Evolutionary conservation across 1,139 yeast species (phyloP), one percentile per base, ranked within the genome.

Genomic region (Hemisphaericaspora xylanilytica): DNA sequence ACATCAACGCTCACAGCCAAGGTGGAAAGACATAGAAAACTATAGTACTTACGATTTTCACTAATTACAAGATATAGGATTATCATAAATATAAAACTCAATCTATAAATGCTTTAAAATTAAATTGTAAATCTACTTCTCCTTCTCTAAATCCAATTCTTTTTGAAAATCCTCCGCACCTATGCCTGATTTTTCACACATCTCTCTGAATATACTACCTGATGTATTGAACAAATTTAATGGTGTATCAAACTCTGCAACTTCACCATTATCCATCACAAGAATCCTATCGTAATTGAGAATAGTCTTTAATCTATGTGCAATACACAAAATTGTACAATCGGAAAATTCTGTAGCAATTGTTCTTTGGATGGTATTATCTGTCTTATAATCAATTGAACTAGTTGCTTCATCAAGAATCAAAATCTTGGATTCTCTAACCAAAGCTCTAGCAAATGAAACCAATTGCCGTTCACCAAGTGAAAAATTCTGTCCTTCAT

Each of bases 351-450:
- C 79, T 7, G 49, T 51, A 0, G 63, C 63, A 38, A 76, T 73
- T 9, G 80, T 74, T 6, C 56, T 51, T 49, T 75, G 81, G 42
- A 75, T 75, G 49, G 63, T 71, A 13, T 70, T 55, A 50, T 75
- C 81, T 3, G 81, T 76, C 49, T 72, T 78, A 49, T 73, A 75
- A 55, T 76, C 81, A 35, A 75, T 81, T 17, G 78, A 71, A 1
- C 80, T 72, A 0, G 81, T 75, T 16, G 81, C 81, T 57, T 76
- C 81, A 52, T 76, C 81, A 44, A 76, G 57, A 43, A 76, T 68
- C 43, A 76, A 63, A 39, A 76, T 72, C 55, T 70, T 73, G 15
- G 75, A 60, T 39, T 71, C 63, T 34, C 78, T 61, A 16, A 75
- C 76, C 51, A 76, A 64, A 1, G 81, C 77, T 42, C 81, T 59